Evolutionary conservation across 1,284 basidiomycete genomes (phyloP).

Genomic region (Sanguinoderma infundibulare): DNA sequence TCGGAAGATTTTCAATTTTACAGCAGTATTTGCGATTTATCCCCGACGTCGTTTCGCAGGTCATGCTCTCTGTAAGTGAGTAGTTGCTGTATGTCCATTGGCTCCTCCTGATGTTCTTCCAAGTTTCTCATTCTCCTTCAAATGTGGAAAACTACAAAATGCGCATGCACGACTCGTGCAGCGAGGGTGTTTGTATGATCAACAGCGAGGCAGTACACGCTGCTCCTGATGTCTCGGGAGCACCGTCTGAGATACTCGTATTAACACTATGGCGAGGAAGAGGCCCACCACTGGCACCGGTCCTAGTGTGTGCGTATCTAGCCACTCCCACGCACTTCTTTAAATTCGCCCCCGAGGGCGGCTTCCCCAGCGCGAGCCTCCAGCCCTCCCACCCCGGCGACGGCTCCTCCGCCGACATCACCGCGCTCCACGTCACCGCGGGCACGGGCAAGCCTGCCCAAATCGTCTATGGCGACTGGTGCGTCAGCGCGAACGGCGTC

Average conservation of each 20-base stretch:
- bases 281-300: constrained; percentile 57
- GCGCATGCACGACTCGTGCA: too few species aligned
- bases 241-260: constrained; percentile 62
- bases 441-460: constrained; percentile 16
- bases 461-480: constrained; percentile 15
- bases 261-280: constrained; percentile 57
- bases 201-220: constrained; percentile 69
- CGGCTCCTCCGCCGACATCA: constrained; percentile 14
- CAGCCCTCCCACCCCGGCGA: constrained; percentile 10
- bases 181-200: constrained; percentile 64
- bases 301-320: constrained; percentile 61
- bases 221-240: constrained; percentile 57
- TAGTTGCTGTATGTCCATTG: too few species aligned
- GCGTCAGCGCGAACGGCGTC: constrained; percentile 19
- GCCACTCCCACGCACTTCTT: too few species aligned
- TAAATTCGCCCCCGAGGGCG: constrained; percentile 12
- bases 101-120: too few species aligned
- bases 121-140: too few species aligned
- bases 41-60: too few species aligned
- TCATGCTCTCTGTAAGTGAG: too few species aligned
- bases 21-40: too few species aligned
- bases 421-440: constrained; percentile 8
- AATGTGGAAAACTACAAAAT: too few species aligned
- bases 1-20: too few species aligned
- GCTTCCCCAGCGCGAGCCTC: neutral